Conservation (phyloP, 768 basidiomycete species). For the Panellus pusillus region DNA sequence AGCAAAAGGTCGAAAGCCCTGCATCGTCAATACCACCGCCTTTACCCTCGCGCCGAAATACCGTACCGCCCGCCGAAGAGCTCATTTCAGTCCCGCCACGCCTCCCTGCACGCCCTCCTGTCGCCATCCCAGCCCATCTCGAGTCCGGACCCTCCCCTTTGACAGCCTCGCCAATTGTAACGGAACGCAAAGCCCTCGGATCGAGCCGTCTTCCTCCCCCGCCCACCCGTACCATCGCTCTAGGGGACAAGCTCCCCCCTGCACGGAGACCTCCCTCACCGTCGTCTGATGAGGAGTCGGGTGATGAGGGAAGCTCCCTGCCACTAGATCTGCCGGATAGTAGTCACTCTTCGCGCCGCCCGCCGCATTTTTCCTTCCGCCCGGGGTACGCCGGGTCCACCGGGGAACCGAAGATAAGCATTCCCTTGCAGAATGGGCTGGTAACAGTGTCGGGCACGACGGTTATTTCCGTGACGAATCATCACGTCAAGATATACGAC, state of each 20-base stretch:
- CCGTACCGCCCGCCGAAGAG: constrained; percentile 24
- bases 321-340: constrained; percentile 60
- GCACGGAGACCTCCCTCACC: constrained; percentile 47
- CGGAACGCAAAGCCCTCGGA: constrained; percentile 42
- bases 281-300: constrained; percentile 55
- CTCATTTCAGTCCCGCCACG: constrained; percentile 22
- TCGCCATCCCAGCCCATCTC: constrained; percentile 20
- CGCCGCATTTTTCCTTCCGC: constrained; percentile 42
- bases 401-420: constrained; percentile 50
- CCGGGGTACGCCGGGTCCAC: constrained; percentile 31
- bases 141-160: constrained; percentile 19
- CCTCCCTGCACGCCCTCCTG: constrained; percentile 29
- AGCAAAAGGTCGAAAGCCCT: constrained; percentile 23
- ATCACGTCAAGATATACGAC: constrained; percentile 66
- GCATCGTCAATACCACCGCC: constrained; percentile 40
- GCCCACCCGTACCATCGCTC: constrained; percentile 70
- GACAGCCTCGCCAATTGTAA: constrained; percentile 18
- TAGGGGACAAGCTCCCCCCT: constrained; percentile 70
- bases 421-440: constrained; percentile 58
- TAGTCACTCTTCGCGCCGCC: constrained; percentile 62
- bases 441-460: constrained; percentile 57
- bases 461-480: constrained; percentile 56
- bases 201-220: constrained; percentile 60
- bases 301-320: constrained; percentile 48
- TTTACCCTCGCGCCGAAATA: constrained; percentile 44